Percentiles rank a stretch among this genome's conserved stretches.
Conservation (phyloP, 2,329 filamentous ascomycete genomes). For the Daldinia sp. region DNA sequence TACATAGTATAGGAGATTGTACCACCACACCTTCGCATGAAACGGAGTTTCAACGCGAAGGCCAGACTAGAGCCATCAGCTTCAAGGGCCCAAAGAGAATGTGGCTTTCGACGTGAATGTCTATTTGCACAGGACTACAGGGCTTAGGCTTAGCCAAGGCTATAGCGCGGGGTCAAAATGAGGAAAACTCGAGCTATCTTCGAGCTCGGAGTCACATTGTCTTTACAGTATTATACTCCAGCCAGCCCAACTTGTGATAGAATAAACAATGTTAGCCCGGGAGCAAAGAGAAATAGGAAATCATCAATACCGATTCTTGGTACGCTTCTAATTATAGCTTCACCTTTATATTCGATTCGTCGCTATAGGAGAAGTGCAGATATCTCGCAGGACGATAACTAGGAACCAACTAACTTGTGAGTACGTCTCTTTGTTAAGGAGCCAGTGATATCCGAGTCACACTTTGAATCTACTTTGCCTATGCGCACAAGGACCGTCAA, state of each 20-base stretch:
- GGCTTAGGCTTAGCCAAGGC: not conserved
- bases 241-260: not conserved
- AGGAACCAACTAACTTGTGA: not conserved
- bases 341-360: not conserved
- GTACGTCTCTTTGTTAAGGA: not conserved
- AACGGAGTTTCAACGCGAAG: not conserved
- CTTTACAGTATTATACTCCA: not conserved
- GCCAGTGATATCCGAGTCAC: not conserved
- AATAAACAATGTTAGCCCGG: no score
- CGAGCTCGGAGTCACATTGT: not conserved
- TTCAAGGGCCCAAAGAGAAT: not conserved
- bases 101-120: conserved; percentile 1
- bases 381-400: not conserved
- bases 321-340: not conserved
- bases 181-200: not conserved
- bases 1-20: not conserved
- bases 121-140: not conserved
- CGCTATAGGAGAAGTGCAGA: not conserved
- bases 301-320: not conserved
- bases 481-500: not conserved
- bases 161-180: not conserved
- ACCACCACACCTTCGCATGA: not conserved
- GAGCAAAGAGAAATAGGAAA: not conserved
- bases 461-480: not conserved
- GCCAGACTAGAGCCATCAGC: not conserved